Evolutionary conservation across 2,329 filamentous ascomycete genomes (phyloP).

Genomic region (Apiospora aurea): DNA sequence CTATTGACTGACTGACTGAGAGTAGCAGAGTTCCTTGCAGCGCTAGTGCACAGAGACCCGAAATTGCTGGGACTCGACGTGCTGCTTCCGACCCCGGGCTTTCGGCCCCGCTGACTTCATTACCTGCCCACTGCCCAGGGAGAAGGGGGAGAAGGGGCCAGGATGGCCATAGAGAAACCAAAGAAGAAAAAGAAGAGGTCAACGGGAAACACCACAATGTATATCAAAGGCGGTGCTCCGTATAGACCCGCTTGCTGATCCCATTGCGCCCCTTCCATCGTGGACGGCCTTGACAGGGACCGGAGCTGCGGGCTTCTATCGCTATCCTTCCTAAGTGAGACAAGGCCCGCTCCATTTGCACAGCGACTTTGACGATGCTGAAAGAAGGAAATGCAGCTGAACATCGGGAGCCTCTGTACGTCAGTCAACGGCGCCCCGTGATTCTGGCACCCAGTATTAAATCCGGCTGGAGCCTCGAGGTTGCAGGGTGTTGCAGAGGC

Average conservation of each 20-base stretch:
- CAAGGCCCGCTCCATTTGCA: neutral
- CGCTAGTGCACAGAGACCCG: constrained; percentile 2
- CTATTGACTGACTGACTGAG: neutral
- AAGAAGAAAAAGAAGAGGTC: neutral
- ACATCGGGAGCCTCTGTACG: constrained; percentile 5
- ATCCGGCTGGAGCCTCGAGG: neutral
- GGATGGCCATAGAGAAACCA: neutral
- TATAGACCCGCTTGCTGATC: constrained; percentile 7
- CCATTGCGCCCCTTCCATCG: constrained; percentile 1
- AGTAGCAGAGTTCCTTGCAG: constrained; percentile 7
- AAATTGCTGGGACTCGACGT: constrained; percentile 8
- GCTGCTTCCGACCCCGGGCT: constrained; percentile 13
- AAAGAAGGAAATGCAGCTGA: constrained; percentile 1
- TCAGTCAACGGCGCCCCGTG: neutral
- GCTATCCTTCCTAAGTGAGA: neutral
- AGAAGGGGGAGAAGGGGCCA: neutral
- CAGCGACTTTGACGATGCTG: neutral
- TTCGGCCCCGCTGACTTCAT: constrained; percentile 19
- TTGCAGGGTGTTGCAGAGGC: neutral
- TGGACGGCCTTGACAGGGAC: neutral
- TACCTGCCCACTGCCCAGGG: constrained; percentile 17
- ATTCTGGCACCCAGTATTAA: neutral
- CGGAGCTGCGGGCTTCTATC: neutral
- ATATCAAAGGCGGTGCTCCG: constrained; percentile 3
- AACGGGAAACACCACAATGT: neutral